Evolutionary conservation across 1,139 yeast genomes (phyloP).

Genomic region (Candida sp.): DNA sequence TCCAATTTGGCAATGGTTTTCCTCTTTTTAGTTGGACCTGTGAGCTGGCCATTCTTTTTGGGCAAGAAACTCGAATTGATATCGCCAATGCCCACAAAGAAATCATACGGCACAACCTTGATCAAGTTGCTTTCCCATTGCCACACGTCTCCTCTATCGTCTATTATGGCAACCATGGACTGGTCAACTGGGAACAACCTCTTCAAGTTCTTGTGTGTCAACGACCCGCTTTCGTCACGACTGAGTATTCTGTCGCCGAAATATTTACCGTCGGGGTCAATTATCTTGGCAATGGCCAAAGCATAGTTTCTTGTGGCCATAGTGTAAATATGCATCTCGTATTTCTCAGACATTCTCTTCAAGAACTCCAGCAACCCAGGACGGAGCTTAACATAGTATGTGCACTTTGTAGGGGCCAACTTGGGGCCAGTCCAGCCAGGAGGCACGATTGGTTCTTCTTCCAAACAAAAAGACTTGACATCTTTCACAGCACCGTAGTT

Average conservation of each 20-base stretch:
- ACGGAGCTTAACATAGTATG: conserved; percentile 92
- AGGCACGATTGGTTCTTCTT: conserved; percentile 72
- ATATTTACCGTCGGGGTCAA: conserved; percentile 86
- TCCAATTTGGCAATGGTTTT: conserved; percentile 59
- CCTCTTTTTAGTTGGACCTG: conserved; percentile 72
- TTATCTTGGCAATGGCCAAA: conserved; percentile 82
- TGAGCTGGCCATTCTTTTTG: conserved; percentile 67
- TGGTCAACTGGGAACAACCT: conserved; percentile 96
- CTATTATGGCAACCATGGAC: conserved; percentile 95
- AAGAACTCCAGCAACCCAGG: conserved; percentile 86
- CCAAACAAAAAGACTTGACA: conserved; percentile 75
- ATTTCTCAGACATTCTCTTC: conserved; percentile 60
- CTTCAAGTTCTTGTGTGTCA: conserved; percentile 87
- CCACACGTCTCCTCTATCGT: conserved; percentile 99
- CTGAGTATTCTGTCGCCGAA: conserved; percentile 95
- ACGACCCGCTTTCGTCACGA: conserved; percentile 93
- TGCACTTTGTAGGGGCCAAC: conserved; percentile 63
- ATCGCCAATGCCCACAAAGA: conserved; percentile 97
- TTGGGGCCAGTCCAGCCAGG: conserved; percentile 62
- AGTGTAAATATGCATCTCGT: conserved; percentile 94
- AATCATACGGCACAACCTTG: conserved; percentile 94
- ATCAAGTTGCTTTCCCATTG: conserved; percentile 93
- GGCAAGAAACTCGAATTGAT: conserved; percentile 94
- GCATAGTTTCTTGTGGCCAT: conserved; percentile 99
- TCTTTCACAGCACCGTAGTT: conserved; percentile 85